Evolutionary conservation across 257 asterid species (phyloP), one percentile per base, ranked within the genome.

Genomic region (Agastache rugosa): DNA sequence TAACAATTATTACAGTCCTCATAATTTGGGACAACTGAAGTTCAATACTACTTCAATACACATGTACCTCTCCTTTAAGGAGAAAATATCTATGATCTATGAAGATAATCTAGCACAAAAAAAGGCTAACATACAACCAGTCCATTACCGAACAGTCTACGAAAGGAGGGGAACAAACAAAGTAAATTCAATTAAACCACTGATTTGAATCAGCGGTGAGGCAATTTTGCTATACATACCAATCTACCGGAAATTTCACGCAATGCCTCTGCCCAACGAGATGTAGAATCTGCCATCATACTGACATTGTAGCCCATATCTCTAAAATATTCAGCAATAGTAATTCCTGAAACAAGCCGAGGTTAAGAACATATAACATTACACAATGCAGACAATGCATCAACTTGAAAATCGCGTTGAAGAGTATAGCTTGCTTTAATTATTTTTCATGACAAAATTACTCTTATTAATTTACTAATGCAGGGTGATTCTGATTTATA

Each of bases 241-340:
- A 95, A 77, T 79, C 99, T 98, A 50, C 99, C 99, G 12, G 99
- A 95, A 83, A 95, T 95, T 83, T 95, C 99, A 88, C 99, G 99
- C 89, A 95, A 81, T 54, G 98, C 99, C 86, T 95, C 99, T 37
- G 99, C 99, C 99, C 99, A 95, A 37, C 98, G 97, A 71, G 99
- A 95, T 16, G 99, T 95, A 25, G 98, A 95, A 83, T 95, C 99
- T 75, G 99, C 99, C 99, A 95, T 95, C 99, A 95, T 95, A 83
- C 99, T 92, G 73, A 95, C 99, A 83, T 95, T 95, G 90, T 95
- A 95, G 62, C 99, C 99, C 99, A 95, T 95, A 78, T 95, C 99
- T 90, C 99, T 92, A 78, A 95, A 95, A 77, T 92, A 95, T 79
- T 95, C 99, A 68, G 99, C 99, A 69, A 95, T 87, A 11, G 98